Conservation (phyloP, 257 asterid genomes). For the Nicotiana undulata region DNA sequence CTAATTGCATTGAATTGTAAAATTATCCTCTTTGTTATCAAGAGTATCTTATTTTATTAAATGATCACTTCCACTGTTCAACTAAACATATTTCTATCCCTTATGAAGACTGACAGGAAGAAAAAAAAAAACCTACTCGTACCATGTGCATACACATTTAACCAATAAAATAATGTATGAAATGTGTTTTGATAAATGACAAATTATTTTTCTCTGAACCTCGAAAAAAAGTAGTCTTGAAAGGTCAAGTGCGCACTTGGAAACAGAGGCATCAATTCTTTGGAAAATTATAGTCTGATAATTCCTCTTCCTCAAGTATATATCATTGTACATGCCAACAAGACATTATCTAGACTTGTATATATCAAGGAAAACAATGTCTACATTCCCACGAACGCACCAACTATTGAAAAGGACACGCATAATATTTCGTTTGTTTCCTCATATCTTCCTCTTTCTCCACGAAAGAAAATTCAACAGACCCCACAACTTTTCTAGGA, state of each 20-base stretch:
- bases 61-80: background rate
- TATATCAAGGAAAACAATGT: background rate
- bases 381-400: background rate
- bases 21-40: background rate
- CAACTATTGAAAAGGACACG: background rate
- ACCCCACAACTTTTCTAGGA: background rate
- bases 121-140: background rate
- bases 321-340: background rate
- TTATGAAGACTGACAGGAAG: background rate
- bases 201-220: background rate
- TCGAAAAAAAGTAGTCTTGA: background rate
- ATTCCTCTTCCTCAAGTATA: background rate
- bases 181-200: too few species aligned
- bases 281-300: background rate
- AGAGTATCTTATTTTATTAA: background rate
- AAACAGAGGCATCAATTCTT: background rate
- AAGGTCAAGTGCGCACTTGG: background rate
- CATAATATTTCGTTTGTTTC: background rate
- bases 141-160: too few species aligned
- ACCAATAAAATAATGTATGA: background rate
- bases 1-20: background rate
- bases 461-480: background rate
- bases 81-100: background rate
- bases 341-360: background rate
- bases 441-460: conserved; percentile 8